Evolutionary conservation across 768 basidiomycete species (phyloP).

Genomic region (Candolleomyces aberdarensis): DNA sequence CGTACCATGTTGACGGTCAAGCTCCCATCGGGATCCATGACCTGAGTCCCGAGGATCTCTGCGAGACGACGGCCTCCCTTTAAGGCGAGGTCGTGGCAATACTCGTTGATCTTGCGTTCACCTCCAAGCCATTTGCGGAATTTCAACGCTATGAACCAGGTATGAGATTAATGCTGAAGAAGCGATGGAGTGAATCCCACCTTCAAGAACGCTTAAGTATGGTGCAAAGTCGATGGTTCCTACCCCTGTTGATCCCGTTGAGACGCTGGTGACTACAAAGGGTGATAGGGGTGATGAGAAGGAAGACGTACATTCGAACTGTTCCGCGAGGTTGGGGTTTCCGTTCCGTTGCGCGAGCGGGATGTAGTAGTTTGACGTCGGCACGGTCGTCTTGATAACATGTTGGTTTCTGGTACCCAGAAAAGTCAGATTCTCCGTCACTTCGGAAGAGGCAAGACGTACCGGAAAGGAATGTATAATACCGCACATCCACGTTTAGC

Average conservation of each 20-base stretch:
- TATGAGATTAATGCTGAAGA: not conserved
- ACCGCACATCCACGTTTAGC: constrained; percentile 65
- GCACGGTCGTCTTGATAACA: constrained; percentile 55
- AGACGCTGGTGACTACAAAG: not conserved
- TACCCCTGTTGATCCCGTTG: constrained; percentile 44
- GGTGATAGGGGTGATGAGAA: not conserved
- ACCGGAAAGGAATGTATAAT: constrained; percentile 69
- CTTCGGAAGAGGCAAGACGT: constrained; percentile 7
- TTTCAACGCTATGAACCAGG: constrained; percentile 47
- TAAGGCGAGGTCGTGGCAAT: constrained; percentile 68
- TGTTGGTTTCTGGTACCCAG: constrained; percentile 52
- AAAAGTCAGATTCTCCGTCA: constrained; percentile 2
- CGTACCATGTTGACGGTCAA: constrained; percentile 70
- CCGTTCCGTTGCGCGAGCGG: constrained; percentile 39
- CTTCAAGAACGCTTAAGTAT: constrained; percentile 51
- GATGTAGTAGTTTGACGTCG: constrained; percentile 51
- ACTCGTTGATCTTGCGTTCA: constrained; percentile 65
- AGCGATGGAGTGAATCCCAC: constrained; percentile 26
- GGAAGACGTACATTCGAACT: constrained; percentile 43
- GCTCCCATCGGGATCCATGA: constrained; percentile 56
- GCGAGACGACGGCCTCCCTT: constrained; percentile 62
- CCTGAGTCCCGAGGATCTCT: constrained; percentile 54
- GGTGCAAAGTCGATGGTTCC: constrained; percentile 59
- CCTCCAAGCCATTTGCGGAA: constrained; percentile 77
- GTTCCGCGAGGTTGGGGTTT: constrained; percentile 42